Base-by-base conservation (phyloP, 352 stramenopile species). In the Globisporangium takayamanum region DNA sequence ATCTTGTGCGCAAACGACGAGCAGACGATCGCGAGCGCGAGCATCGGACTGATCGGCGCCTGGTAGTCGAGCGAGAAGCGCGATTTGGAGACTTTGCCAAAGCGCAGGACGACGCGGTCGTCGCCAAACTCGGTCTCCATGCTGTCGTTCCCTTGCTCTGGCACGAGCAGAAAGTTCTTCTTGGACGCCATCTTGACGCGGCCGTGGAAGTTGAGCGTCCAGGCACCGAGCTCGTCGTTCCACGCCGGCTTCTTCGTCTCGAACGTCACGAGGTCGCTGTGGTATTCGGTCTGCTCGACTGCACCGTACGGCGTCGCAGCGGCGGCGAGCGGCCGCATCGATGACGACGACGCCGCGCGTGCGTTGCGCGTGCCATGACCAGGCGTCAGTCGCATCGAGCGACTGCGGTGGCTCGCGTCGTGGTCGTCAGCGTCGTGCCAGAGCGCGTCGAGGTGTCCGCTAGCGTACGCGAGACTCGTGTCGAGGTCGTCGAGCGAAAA, bases 161-260 rank as follows among this genome's bases (percentile, higher is more conserved):
- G 64, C 2, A 87, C 75, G 2, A 97, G 69, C 33, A 95, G 56
- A 51, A 97, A 96, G 58, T 97, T 96, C 64, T 97, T 97, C 55
- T 97, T 96, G n/a, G 83, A 94, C n/a, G 88, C 75, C 22, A 89
- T 59, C 58, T 95, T 95, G 4, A 95, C 88, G 36, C 88, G 84
- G 5, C 88, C 88, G 46, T 93, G 74, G 61, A 97, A 97, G 60
- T 94, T 94, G 54, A 97, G 70, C 44, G 87, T 96, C 88, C 88
- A 97, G 1, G 87, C 87, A 15, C 79, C 62, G 1, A 95, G 68
- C 4, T 76, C 68, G 53, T 91, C 79, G 59, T 93, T 96, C 88
- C 88, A 97, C 26, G 70, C 69, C 15, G 87, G 87, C 53, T 93
- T 82, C 46, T 87, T 85, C 0, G 87, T 96, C 60, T 93, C 76